A percentile compares a stretch with the other conserved stretches of the same genome.
Conservation (phyloP, 768 basidiomycete species). For the Macrolepiota fuliginosa region DNA sequence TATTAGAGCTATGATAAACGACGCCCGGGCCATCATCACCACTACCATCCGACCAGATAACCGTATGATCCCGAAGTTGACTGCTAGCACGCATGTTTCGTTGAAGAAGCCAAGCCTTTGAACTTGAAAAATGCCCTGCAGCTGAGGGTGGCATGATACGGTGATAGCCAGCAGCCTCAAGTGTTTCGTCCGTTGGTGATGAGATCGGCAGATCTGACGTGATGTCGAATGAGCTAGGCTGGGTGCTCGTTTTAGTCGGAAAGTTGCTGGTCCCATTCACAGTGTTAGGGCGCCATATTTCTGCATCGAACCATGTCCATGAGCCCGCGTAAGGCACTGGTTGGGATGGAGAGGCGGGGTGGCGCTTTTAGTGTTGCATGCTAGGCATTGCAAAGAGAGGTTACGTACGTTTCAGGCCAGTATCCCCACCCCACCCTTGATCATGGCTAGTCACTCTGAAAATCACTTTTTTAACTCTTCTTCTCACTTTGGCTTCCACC, state of each 20-base stretch:
- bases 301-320: conserved; percentile 31
- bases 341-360: background rate
- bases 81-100: conserved; percentile 23
- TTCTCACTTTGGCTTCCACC: background rate
- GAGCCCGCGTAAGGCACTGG: conserved; percentile 27
- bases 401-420: conserved; percentile 15
- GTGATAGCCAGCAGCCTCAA: background rate
- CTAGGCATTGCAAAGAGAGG: background rate
- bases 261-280: background rate
- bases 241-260: background rate
- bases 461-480: conserved; percentile 15
- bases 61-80: conserved; percentile 14
- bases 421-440: conserved; percentile 31
- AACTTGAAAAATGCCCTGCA: conserved; percentile 5
- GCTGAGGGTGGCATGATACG: background rate
- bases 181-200: background rate
- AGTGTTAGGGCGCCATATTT: conserved; percentile 8
- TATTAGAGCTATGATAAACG: background rate
- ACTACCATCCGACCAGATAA: conserved; percentile 21
- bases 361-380: background rate
- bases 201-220: background rate
- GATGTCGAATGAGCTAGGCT: background rate
- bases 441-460: conserved; percentile 23
- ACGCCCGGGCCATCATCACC: background rate
- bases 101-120: conserved; percentile 24